Conservation (phyloP, 192 early-diverging fungal genomes). For the Backusella liffmaniae region DNA sequence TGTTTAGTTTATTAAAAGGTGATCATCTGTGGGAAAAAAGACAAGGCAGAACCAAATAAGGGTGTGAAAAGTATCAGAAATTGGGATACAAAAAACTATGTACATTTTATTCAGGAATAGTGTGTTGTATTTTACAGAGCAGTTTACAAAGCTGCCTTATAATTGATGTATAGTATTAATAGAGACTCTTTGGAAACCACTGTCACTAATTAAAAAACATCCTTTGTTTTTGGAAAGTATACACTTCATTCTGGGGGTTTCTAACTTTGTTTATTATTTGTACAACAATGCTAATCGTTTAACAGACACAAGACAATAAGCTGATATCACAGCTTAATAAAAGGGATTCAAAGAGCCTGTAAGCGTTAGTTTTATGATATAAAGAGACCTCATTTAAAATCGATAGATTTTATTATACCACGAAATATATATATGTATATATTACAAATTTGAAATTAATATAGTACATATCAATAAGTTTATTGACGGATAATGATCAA, state of each 20-base stretch:
- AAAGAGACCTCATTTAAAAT: too few relatives aligned
- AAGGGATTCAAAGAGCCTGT: too few relatives aligned
- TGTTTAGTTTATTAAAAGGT: not conserved
- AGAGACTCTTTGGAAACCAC: not conserved
- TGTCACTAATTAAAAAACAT: too few relatives aligned
- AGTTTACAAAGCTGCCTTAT: not conserved
- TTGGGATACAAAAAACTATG: not conserved
- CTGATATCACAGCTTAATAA: too few relatives aligned
- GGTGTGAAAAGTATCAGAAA: not conserved
- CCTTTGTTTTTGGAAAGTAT: not conserved
- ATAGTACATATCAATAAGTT: too few relatives aligned
- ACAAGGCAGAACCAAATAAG: not conserved
- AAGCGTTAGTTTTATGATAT: too few relatives aligned
- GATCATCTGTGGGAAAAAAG: not conserved
- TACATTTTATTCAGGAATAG: not conserved
- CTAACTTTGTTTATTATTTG: not conserved
- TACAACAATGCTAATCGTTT: not conserved
- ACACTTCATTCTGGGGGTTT: not conserved
- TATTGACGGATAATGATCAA: not conserved
- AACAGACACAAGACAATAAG: too few relatives aligned
- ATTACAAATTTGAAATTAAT: too few relatives aligned
- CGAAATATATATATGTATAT: too few relatives aligned
- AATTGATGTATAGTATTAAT: not conserved
- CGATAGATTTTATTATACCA: too few relatives aligned
- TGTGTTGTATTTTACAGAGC: not conserved